phyloP scores from a whole-genome alignment of 176 grass and related monocot species.

The Musa itinerans region DNA sequence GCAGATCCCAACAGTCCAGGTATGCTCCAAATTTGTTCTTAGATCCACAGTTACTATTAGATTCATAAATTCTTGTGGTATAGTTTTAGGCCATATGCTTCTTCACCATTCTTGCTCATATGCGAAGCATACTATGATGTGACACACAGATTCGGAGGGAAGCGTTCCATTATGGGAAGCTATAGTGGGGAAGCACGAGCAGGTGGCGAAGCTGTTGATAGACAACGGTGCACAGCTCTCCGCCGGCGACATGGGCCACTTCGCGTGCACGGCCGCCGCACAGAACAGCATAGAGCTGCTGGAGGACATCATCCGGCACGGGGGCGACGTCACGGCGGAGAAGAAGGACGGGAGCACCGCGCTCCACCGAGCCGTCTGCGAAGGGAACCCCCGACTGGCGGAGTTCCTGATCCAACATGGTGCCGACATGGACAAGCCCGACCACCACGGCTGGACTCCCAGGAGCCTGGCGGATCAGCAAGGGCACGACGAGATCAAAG shows the following conservation, averaged over 20 bases:
- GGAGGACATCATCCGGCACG: constrained; percentile 38
- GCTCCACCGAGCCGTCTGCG: constrained; percentile 68
- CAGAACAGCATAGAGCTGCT: constrained; percentile 49
- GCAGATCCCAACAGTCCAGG: constrained; percentile 79
- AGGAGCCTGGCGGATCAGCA: constrained; percentile 72
- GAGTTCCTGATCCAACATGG: constrained; percentile 49
- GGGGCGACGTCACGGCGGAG: constrained; percentile 32
- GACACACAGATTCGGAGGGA: constrained; percentile 52
- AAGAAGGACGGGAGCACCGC: constrained; percentile 46
- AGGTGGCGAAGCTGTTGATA: constrained; percentile 37
- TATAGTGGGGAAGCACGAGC: constrained; percentile 41
- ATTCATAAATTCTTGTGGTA: not conserved
- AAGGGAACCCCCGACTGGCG: constrained; percentile 49
- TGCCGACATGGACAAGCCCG: constrained; percentile 48
- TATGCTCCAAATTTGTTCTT: constrained; percentile 24
- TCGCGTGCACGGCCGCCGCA: constrained; percentile 46
- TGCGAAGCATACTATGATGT: not conserved
- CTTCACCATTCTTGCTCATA: no score
- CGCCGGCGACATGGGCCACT: constrained; percentile 43
- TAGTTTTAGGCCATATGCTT: no score
- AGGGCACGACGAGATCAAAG: constrained; percentile 57
- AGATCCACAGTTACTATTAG: not conserved
- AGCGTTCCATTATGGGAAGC: constrained; percentile 84
- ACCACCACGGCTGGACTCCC: constrained; percentile 51
- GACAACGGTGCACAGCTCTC: constrained; percentile 53